Conservation (phyloP, 306 rosid genomes). For the Prunus kanzakura region DNA sequence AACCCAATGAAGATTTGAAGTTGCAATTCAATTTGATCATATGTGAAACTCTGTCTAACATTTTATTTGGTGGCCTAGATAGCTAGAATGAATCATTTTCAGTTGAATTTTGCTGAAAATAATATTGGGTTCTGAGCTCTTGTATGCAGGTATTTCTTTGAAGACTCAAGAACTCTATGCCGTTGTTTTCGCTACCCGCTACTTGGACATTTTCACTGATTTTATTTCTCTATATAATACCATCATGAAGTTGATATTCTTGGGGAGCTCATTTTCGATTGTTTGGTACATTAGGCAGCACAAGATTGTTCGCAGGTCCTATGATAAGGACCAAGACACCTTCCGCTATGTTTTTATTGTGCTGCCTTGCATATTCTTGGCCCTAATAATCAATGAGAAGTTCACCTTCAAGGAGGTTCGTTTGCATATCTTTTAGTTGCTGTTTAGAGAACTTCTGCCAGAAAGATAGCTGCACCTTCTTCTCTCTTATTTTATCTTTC, state of each 20-base stretch:
- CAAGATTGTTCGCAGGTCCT: slow-evolving; percentile 80
- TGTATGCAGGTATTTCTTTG: slow-evolving; percentile 70
- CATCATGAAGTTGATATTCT: slow-evolving; percentile 75
- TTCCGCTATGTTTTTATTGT: slow-evolving; percentile 68
- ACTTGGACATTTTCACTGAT: slow-evolving; percentile 71
- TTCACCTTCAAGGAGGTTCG: slow-evolving; percentile 77
- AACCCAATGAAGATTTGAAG: not conserved
- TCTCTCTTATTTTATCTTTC: slow-evolving; percentile 1
- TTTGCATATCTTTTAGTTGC: not conserved
- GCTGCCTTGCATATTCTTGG: slow-evolving; percentile 67
- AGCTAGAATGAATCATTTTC: not conserved
- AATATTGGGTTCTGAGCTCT: not conserved
- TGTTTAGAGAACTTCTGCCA: not conserved
- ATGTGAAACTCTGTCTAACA: not conserved
- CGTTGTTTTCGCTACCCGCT: slow-evolving; percentile 74
- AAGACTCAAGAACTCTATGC: slow-evolving; percentile 95
- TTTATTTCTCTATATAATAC: slow-evolving; percentile 66
- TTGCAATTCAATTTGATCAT: not conserved
- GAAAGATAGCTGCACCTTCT: not conserved
- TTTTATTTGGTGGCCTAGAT: not conserved
- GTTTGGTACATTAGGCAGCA: slow-evolving; percentile 90
- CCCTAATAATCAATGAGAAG: slow-evolving; percentile 67
- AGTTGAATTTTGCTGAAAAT: not conserved
- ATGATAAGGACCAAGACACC: slow-evolving; percentile 90
- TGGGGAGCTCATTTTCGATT: slow-evolving; percentile 87